Conservation (phyloP, 805 yeast genomes). For the Teunomyces panamensis region DNA sequence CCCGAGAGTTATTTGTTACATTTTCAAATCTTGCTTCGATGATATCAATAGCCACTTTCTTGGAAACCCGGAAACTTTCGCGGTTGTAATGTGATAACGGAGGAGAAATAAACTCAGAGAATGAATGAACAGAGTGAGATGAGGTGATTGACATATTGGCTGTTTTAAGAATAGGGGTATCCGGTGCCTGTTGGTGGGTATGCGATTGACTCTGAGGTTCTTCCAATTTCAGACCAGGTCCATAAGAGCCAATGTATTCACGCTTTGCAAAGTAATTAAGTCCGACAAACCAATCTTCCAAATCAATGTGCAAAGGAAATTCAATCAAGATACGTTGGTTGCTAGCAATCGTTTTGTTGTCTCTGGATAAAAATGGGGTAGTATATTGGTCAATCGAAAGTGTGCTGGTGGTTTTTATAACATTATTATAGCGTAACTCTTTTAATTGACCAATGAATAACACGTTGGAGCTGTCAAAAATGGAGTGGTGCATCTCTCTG, state of each 20-base stretch:
- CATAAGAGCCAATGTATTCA: conserved; percentile 45
- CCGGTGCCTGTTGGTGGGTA: not conserved
- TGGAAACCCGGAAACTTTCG: conserved; percentile 47
- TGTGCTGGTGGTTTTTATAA: conserved; percentile 29
- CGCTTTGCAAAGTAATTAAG: conserved; percentile 59
- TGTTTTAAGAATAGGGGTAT: not conserved
- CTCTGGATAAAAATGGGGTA: conserved; percentile 29
- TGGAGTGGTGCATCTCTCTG: conserved; percentile 59
- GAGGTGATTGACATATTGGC: conserved; percentile 3
- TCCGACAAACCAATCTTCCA: conserved; percentile 77
- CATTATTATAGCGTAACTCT: conserved; percentile 48
- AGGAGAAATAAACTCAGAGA: conserved; percentile 1
- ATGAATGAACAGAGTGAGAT: not conserved
- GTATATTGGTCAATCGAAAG: conserved; percentile 18
- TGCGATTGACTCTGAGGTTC: not conserved
- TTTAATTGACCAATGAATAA: conserved; percentile 57
- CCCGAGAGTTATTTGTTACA: conserved; percentile 3
- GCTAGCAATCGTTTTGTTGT: conserved; percentile 31
- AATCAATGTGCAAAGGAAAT: conserved; percentile 64
- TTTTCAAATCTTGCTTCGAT: conserved; percentile 60
- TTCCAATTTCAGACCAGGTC: conserved; percentile 2
- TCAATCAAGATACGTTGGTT: conserved; percentile 49
- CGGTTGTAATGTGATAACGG: conserved; percentile 16
- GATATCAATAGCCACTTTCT: conserved; percentile 53
- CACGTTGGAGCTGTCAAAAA: conserved; percentile 57